Evolutionary conservation across 768 basidiomycete species (phyloP).

Genomic region (Pisolithus tinctorius): DNA sequence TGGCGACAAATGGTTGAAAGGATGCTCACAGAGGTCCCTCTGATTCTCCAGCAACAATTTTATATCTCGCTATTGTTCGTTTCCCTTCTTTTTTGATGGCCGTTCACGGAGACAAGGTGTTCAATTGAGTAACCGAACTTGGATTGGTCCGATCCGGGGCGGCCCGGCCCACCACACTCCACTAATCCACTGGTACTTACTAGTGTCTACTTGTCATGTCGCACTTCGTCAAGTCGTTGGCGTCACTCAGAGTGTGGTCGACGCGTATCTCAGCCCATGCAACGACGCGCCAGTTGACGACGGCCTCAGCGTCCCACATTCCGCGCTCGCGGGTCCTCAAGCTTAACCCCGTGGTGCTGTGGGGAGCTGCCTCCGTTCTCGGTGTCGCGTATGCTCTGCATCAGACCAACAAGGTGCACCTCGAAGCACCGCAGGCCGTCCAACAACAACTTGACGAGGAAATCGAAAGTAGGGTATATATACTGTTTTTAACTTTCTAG

Average conservation of each 20-base stretch:
- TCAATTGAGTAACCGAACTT: too few relatives aligned
- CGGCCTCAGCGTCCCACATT: background rate
- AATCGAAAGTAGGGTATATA: conserved; percentile 3
- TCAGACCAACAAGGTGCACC: conserved; percentile 24
- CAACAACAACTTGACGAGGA: background rate
- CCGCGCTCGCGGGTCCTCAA: background rate
- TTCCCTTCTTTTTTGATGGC: too few relatives aligned
- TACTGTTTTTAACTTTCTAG: background rate
- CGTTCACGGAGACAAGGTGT: too few relatives aligned
- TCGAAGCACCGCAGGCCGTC: conserved; percentile 31
- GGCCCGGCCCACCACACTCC: too few relatives aligned
- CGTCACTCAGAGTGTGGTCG: background rate
- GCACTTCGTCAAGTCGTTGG: background rate
- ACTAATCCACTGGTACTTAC: too few relatives aligned
- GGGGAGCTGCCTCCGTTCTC: conserved; percentile 23
- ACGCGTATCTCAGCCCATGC: background rate
- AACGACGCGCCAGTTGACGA: background rate
- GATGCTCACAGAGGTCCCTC: too few relatives aligned
- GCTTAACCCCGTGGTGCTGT: conserved; percentile 15
- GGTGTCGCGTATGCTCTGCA: conserved; percentile 15
- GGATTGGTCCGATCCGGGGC: too few relatives aligned
- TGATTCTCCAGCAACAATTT: too few relatives aligned
- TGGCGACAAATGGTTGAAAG: too few relatives aligned
- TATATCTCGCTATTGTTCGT: too few relatives aligned
- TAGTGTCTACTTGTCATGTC: background rate